These are phyloP conservation scores for Cyberlindnera japonica DNA, from an alignment of 805 yeast species.

Conservation along the genomic window DNA sequence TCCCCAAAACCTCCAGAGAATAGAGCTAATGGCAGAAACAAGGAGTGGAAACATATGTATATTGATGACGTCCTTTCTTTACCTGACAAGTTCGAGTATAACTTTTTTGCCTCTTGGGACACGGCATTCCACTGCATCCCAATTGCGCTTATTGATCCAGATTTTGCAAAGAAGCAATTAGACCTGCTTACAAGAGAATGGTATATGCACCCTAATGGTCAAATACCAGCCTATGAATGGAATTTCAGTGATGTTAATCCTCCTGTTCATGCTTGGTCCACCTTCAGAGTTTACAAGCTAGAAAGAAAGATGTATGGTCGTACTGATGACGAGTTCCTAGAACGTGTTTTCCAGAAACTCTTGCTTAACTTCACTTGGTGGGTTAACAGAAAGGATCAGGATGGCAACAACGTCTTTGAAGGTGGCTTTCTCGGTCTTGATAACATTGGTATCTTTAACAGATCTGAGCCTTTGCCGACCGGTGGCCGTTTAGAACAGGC, in stretches of 20 bases:
- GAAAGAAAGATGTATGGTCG: slow-evolving; percentile 82
- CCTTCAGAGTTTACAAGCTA: slow-evolving; percentile 80
- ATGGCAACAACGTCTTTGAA: slow-evolving; percentile 86
- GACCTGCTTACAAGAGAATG: slow-evolving; percentile 87
- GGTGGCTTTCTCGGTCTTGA: slow-evolving; percentile 94
- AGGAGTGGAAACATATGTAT: slow-evolving; percentile 85
- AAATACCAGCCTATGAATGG: slow-evolving; percentile 96
- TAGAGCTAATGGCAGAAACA: slow-evolving; percentile 82
- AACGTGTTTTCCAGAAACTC: slow-evolving; percentile 88
- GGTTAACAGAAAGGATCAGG: slow-evolving; percentile 87
- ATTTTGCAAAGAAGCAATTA: slow-evolving; percentile 83
- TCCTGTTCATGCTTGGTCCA: slow-evolving; percentile 96
- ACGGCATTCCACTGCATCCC: slow-evolving; percentile 94
- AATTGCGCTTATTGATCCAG: slow-evolving; percentile 89
- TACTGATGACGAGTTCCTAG: slow-evolving; percentile 79
- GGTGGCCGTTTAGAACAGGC: slow-evolving; percentile 91
- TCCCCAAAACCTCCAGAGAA: slow-evolving; percentile 75
- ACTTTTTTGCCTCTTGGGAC: slow-evolving; percentile 96
- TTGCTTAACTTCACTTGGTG: slow-evolving; percentile 93
- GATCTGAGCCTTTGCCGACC: slow-evolving; percentile 90
- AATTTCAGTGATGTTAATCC: slow-evolving; percentile 94
- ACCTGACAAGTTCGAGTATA: slow-evolving; percentile 96
- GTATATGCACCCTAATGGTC: slow-evolving; percentile 99
- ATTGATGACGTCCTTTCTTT: slow-evolving; percentile 82
- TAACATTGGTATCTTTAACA: slow-evolving; percentile 87